These are phyloP conservation scores for Graphilbum fragrans DNA, from an alignment of 2,329 filamentous ascomycete genomes.

Conservation along the genomic window DNA sequence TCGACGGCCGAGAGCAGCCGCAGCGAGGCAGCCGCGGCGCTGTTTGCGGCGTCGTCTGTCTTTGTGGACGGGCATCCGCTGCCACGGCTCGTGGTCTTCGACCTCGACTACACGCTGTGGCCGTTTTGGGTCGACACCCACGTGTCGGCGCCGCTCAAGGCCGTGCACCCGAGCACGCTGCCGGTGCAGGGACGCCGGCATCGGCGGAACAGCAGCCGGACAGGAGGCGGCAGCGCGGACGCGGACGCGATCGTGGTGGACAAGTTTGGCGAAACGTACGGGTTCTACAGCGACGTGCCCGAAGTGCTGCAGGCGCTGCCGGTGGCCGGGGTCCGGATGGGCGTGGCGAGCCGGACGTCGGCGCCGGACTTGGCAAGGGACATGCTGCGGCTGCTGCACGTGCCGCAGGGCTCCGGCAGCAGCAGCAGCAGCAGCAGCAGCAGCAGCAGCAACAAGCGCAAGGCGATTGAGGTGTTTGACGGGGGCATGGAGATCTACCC, in stretches of 20 bases:
- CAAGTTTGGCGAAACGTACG: conserved; percentile 50
- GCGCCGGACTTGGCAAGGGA: conserved; percentile 71
- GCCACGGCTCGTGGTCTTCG: conserved; percentile 78
- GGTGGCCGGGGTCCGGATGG: conserved; percentile 39
- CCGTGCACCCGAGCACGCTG: conserved; percentile 13
- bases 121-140: conserved; percentile 97
- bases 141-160: conserved; percentile 58
- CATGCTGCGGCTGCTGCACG: conserved; percentile 63
- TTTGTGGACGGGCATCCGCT: conserved; percentile 52
- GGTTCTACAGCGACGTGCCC: conserved; percentile 61
- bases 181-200: neutral
- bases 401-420: conserved; percentile 21
- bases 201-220: neutral
- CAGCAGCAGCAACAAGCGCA: conserved; percentile 20
- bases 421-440: conserved; percentile 6
- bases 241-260: conserved; percentile 25
- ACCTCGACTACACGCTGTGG: conserved; percentile 98
- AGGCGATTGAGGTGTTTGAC: conserved; percentile 48
- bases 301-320: conserved; percentile 50
- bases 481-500: conserved; percentile 57
- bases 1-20: too few species aligned
- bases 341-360: conserved; percentile 67
- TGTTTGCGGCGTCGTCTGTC: conserved; percentile 13
- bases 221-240: too few species aligned
- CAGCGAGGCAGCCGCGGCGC: too few species aligned